These are phyloP conservation scores for Thelephora ganbajun DNA, from an alignment of 768 basidiomycete genomes.

Conservation along the genomic window DNA sequence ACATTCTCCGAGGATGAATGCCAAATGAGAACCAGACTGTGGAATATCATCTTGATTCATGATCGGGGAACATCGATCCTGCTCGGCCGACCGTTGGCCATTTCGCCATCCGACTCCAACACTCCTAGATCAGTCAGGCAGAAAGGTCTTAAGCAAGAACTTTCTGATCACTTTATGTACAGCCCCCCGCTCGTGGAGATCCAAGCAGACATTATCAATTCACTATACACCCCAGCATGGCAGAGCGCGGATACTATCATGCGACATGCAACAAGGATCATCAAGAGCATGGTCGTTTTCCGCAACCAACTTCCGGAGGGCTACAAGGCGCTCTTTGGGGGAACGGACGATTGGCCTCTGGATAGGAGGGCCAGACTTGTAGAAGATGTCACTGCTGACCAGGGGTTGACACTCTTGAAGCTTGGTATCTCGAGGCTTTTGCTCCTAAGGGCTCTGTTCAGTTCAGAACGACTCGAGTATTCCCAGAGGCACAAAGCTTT, in stretches of 20 bases:
- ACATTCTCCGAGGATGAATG: conserved; percentile 66
- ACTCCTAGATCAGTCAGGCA: conserved; percentile 54
- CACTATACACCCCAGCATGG: conserved; percentile 64
- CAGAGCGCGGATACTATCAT: conserved; percentile 58
- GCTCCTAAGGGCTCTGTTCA: conserved; percentile 51
- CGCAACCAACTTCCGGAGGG: conserved; percentile 52
- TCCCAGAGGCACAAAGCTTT: conserved; percentile 54
- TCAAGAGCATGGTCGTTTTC: conserved; percentile 64
- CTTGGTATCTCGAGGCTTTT: conserved; percentile 71
- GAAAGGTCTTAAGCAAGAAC: conserved; percentile 29
- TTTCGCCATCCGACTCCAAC: conserved; percentile 71
- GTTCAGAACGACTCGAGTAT: conserved; percentile 57
- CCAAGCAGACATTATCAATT: conserved; percentile 82
- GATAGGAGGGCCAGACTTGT: conserved; percentile 56
- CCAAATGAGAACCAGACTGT: conserved; percentile 66
- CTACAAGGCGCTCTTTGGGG: conserved; percentile 66
- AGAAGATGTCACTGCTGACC: conserved; percentile 62
- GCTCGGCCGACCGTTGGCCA: conserved; percentile 73
- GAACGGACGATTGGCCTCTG: conserved; percentile 59
- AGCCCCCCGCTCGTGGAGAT: conserved; percentile 70
- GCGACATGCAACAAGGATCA: conserved; percentile 66
- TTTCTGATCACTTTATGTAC: conserved; percentile 69
- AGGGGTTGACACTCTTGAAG: conserved; percentile 73
- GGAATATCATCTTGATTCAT: conserved; percentile 76
- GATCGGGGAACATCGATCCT: conserved; percentile 83